Base-by-base conservation (phyloP, 2,329 filamentous ascomycete species). In the Nemania abortiva region DNA sequence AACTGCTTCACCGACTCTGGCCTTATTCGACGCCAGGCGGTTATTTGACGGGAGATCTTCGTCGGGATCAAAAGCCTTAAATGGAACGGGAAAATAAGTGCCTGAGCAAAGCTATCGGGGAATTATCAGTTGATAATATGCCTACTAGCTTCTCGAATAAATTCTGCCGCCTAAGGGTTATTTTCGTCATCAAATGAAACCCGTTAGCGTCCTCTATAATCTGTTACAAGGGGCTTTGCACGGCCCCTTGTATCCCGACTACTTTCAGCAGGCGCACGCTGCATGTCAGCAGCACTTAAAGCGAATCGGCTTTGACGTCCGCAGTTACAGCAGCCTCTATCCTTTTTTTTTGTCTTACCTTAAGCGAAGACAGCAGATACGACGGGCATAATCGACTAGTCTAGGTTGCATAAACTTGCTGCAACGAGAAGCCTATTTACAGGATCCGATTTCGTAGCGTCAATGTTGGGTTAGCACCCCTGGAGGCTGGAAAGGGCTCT, bases 271-370 rank as follows among this genome's bases (percentile, higher is more conserved):
- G 62, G 50, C 6, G 58, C 56, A 66, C 64, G 53, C 67, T 72
- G 71, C 71, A 72, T 70, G 66, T 72, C 71, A 73, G 69, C 70
- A 66, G 24, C 24, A 2, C 24, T 22, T 58, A 24, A 56, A 22
- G 37, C 70, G 45, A 72, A 72, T 72, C 62, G 66, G 55, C 70
- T 60, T 57, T 54, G 31, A 65, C 55, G 39, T 58, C 15, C 50
- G 49, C 39, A 58, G 59, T 58, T 63, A 60, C 67, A 65, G 31
- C 59, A 68, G 59, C 65, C 49, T 66, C 63, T 65, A 56, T 47
- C 52, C 49, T 68, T 56, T 55, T 37, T 37, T 5, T 58, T 61
- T 45, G 66, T 71, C 66, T 65, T 65, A 71, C 61, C 62, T 47
- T 56, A 22, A 22, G 27, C 56, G 64, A 60, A 64, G 58, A 59